Percentiles rank a stretch among this genome's conserved stretches.
These are phyloP conservation scores for Ceratocystiopsis sp. DNA, from an alignment of 2,329 filamentous ascomycete genomes.

Conservation along the genomic window DNA sequence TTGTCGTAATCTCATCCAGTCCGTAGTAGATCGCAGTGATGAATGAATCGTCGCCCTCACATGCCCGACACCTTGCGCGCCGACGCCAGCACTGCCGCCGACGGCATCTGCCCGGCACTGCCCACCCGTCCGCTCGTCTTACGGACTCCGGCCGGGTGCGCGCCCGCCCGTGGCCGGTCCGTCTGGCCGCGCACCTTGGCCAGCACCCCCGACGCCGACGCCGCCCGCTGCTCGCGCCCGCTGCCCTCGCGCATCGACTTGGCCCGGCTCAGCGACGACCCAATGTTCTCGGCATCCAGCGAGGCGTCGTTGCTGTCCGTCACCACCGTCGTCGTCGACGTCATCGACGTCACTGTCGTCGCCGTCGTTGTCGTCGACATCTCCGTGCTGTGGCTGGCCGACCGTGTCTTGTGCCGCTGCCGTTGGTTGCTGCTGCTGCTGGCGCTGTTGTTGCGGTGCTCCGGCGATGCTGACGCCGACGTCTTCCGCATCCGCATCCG, in stretches of 20 bases:
- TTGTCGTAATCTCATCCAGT: neutral
- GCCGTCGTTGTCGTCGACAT: conserved; percentile 34
- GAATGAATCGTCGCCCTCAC: no score
- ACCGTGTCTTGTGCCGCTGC: conserved; percentile 27
- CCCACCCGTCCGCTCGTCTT: conserved; percentile 51
- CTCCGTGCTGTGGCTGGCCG: conserved; percentile 32
- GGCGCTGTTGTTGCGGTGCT: conserved; percentile 14
- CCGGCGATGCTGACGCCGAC: conserved; percentile 47
- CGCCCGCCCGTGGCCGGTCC: conserved; percentile 12
- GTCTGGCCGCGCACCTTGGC: conserved; percentile 38
- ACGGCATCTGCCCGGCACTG: conserved; percentile 27
- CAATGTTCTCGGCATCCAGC: conserved; percentile 56
- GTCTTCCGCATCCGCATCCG: conserved; percentile 53
- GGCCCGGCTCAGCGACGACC: conserved; percentile 26
- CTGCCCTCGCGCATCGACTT: conserved; percentile 23
- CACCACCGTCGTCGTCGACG: conserved; percentile 42
- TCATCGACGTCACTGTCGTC: conserved; percentile 47
- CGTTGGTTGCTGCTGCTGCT: no score
- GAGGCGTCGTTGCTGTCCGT: conserved; percentile 50
- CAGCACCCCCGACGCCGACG: conserved; percentile 37
- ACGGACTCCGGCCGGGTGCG: conserved; percentile 35
- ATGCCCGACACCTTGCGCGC: conserved; percentile 36
- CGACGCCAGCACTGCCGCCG: conserved; percentile 23
- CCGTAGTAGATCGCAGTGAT: neutral
- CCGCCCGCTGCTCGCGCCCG: conserved; percentile 22